Conservation (phyloP, 202 grass and related monocot species). For the Panicum hallii region DNA sequence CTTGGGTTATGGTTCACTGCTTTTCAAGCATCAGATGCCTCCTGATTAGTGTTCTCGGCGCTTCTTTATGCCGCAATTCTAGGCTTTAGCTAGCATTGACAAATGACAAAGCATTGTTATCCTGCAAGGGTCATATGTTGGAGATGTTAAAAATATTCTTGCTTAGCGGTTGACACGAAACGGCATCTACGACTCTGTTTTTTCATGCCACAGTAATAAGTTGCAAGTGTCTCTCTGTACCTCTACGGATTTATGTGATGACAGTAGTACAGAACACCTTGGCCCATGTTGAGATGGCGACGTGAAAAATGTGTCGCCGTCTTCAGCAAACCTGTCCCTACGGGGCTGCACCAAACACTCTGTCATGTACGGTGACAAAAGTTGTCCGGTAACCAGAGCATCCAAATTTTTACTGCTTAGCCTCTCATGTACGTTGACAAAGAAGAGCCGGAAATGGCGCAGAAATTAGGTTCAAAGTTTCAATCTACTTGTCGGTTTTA, state of each 20-base stretch:
- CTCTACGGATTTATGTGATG: not conserved
- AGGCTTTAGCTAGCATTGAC: not conserved
- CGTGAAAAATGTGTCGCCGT: conserved; percentile 4
- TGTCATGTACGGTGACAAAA: not conserved
- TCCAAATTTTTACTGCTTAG: not conserved
- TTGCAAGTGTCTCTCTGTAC: not conserved
- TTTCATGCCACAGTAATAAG: not conserved
- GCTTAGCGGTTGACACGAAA: not conserved
- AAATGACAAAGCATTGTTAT: not conserved
- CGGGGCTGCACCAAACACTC: not conserved
- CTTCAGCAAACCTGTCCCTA: not conserved
- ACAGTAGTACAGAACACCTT: not conserved
- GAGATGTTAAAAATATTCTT: not conserved
- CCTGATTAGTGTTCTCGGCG: not conserved
- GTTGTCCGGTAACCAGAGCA: not conserved
- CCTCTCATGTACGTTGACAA: too few relatives aligned
- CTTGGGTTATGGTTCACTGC: conserved; percentile 4
- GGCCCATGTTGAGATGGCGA: not conserved
- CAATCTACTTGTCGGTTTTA: not conserved
- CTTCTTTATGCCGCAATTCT: not conserved
- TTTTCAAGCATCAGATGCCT: conserved; percentile 37
- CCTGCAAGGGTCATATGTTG: not conserved
- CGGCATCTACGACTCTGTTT: not conserved
- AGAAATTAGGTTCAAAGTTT: too few relatives aligned
- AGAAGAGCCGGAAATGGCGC: too few relatives aligned